Conservation (phyloP, 2,329 filamentous ascomycete species). For the Atkinsonella texensis region DNA sequence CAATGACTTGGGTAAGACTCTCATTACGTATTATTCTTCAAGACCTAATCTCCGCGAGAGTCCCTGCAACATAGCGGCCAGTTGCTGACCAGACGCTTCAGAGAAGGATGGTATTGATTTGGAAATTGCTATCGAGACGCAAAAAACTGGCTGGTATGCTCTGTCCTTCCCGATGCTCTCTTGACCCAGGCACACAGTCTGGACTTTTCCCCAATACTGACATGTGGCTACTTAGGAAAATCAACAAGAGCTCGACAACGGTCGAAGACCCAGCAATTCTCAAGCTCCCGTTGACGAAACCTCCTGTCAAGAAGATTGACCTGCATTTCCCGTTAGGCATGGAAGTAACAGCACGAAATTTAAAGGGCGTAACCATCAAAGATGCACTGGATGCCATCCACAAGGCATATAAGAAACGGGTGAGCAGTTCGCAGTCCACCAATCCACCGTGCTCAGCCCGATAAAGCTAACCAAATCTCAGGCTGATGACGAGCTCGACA, state of each 20-base stretch:
- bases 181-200: not conserved
- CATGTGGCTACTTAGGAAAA: conserved; percentile 52
- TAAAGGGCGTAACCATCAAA: conserved; percentile 94
- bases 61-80: not conserved
- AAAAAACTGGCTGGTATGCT: conserved; percentile 71
- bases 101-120: conserved; percentile 64
- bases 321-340: conserved; percentile 81
- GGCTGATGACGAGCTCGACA: conserved; percentile 84
- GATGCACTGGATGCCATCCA: conserved; percentile 91
- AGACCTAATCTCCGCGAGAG: too few relatives aligned
- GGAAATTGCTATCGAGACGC: conserved; percentile 67
- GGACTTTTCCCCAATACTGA: not conserved
- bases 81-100: conserved; percentile 22
- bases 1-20: conserved; percentile 64
- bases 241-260: conserved; percentile 70
- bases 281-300: conserved; percentile 67
- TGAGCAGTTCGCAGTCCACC: conserved; percentile 28
- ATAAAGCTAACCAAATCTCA: conserved; percentile 23
- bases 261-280: conserved; percentile 78
- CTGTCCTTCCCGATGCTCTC: not conserved
- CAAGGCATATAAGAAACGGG: conserved; percentile 96
- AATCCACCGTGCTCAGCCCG: not conserved
- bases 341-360: conserved; percentile 78
- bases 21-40: too few relatives aligned
- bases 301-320: conserved; percentile 88